phyloP scores from a whole-genome alignment of 2,329 filamentous ascomycete species.

The Aspergillus alliaceus region DNA sequence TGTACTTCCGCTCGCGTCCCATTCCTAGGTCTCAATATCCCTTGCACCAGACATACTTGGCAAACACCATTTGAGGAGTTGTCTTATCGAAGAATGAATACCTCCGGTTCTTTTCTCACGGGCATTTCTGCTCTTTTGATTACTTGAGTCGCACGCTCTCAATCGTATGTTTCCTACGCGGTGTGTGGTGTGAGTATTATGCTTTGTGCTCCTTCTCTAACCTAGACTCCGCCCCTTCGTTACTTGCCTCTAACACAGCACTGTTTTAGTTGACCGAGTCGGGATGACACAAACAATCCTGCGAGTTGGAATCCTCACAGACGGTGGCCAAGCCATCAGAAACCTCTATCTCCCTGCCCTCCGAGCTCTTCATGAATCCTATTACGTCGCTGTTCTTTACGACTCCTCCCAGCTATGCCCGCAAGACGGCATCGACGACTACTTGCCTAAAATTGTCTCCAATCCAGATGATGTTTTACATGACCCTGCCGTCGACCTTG shows the following conservation, averaged over 20 bases:
- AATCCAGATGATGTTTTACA: constrained; percentile 44
- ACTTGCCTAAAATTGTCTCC: background rate
- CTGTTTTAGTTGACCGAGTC: background rate
- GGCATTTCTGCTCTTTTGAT: background rate
- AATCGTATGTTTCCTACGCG: background rate
- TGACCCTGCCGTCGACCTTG: constrained; percentile 37
- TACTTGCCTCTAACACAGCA: background rate
- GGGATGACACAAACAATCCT: constrained; percentile 25
- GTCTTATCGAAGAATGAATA: background rate
- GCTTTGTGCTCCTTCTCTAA: background rate
- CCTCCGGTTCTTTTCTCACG: background rate
- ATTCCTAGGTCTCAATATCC: background rate
- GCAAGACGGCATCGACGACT: constrained; percentile 1
- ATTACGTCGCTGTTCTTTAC: constrained; percentile 51
- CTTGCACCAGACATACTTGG: constrained; percentile 3
- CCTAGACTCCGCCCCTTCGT: background rate
- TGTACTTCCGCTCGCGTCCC: background rate
- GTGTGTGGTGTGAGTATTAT: background rate
- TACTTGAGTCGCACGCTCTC: background rate
- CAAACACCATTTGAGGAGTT: background rate
- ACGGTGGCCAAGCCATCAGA: constrained; percentile 48
- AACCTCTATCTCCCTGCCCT: constrained; percentile 56
- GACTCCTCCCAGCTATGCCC: constrained; percentile 42
- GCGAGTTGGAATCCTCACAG: constrained; percentile 37
- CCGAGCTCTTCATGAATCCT: constrained; percentile 43